phyloP scores from a whole-genome alignment of 1,284 basidiomycete species.

The Fistulina hepatica region DNA sequence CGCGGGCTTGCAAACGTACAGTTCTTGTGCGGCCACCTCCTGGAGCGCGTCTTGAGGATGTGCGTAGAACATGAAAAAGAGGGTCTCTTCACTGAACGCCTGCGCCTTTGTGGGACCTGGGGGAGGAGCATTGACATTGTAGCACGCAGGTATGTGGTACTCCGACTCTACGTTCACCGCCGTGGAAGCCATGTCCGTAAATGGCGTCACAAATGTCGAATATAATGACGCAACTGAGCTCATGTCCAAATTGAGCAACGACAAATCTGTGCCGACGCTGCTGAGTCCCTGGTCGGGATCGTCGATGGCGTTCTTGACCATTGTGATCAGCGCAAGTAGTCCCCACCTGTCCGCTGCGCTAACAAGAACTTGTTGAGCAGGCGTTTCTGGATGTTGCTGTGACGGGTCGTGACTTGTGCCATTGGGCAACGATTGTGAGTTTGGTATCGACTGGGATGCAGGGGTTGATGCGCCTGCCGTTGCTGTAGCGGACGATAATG shows the following conservation, averaged over 20 bases:
- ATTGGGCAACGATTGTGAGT: constrained; percentile 25
- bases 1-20: constrained; percentile 45
- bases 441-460: constrained; percentile 20
- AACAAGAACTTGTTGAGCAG: constrained; percentile 89
- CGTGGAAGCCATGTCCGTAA: constrained; percentile 84
- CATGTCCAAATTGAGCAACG: constrained; percentile 89
- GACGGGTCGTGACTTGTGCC: constrained; percentile 23
- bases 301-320: constrained; percentile 84
- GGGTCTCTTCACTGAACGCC: constrained; percentile 91
- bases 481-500: constrained; percentile 20
- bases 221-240: constrained; percentile 80
- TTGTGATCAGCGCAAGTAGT: constrained; percentile 75
- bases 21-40: constrained; percentile 90
- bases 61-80: constrained; percentile 99
- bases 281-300: constrained; percentile 79
- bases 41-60: constrained; percentile 89
- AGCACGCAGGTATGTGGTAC: constrained; percentile 87
- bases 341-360: constrained; percentile 96
- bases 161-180: constrained; percentile 82
- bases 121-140: constrained; percentile 81
- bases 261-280: constrained; percentile 86
- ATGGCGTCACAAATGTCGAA: constrained; percentile 93
- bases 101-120: constrained; percentile 81
- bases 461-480: constrained; percentile 19
- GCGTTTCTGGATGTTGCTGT: constrained; percentile 66